Conservation (phyloP, 371 early-diverging fungal genomes). For the Mucor velutinosus region DNA sequence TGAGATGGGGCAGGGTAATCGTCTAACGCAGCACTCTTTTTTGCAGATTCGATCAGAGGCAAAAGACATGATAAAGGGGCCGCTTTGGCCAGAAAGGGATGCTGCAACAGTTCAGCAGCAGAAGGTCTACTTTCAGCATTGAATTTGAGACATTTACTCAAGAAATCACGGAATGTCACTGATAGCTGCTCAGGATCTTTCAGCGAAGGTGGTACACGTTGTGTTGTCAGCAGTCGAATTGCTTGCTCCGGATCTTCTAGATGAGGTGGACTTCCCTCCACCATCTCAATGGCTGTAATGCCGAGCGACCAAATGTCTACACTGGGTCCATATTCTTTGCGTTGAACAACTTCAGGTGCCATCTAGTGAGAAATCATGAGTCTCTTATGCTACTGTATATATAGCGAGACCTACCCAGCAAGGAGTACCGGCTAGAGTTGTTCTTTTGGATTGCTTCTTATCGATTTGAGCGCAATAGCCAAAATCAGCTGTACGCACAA, state of each 20-base stretch:
- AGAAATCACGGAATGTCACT: slow-evolving; percentile 74
- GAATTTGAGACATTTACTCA: slow-evolving; percentile 81
- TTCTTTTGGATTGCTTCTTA: slow-evolving; percentile 66
- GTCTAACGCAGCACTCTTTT: slow-evolving; percentile 9
- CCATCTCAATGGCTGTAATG: slow-evolving; percentile 95
- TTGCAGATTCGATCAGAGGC: slow-evolving; percentile 19
- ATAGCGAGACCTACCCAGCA: slow-evolving; percentile 61
- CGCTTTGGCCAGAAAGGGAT: slow-evolving; percentile 32
- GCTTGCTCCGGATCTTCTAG: slow-evolving; percentile 87
- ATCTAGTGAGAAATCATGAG: slow-evolving; percentile 40
- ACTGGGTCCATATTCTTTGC: slow-evolving; percentile 80
- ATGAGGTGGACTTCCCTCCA: slow-evolving; percentile 95
- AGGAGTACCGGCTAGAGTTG: slow-evolving; percentile 84
- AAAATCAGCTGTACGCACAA: slow-evolving; percentile 67
- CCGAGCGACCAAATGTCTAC: slow-evolving; percentile 93
- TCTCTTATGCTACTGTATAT: background rate
- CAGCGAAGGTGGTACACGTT: slow-evolving; percentile 74
- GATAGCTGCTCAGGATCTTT: slow-evolving; percentile 80
- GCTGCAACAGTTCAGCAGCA: slow-evolving; percentile 67
- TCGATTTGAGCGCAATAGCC: slow-evolving; percentile 87
- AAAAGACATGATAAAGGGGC: slow-evolving; percentile 9
- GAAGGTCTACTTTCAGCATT: slow-evolving; percentile 80
- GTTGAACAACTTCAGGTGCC: slow-evolving; percentile 88
- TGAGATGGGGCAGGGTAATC: background rate
- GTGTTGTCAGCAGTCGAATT: slow-evolving; percentile 33